These are phyloP conservation scores for Cymbopogon flexuosus DNA, from an alignment of 202 grass and related monocot species.

Conservation along the genomic window DNA sequence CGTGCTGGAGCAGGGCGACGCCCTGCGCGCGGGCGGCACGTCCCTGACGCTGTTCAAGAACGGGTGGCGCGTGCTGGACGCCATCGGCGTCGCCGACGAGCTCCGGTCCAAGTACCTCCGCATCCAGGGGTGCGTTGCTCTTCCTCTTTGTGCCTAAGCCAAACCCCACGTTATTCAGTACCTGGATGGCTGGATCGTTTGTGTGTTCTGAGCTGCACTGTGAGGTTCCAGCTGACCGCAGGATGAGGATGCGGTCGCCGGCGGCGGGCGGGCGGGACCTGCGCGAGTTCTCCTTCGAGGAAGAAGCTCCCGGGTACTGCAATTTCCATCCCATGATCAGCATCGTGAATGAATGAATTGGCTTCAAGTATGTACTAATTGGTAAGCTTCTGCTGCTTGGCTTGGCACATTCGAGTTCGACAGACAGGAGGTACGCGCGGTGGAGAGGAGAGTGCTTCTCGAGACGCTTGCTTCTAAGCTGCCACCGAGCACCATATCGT, in stretches of 20 bases:
- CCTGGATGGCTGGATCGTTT: background rate
- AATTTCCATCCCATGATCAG: background rate
- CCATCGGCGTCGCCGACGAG: constrained; percentile 73
- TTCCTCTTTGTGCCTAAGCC: background rate
- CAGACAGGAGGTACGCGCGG: constrained; percentile 83
- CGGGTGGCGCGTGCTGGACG: constrained; percentile 83
- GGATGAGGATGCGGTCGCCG: constrained; percentile 73
- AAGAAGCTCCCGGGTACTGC: constrained; percentile 77
- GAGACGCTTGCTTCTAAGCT: constrained; percentile 69
- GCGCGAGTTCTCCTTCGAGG: constrained; percentile 73
- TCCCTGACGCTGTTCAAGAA: constrained; percentile 92
- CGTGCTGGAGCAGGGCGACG: constrained; percentile 68
- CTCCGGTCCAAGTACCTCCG: constrained; percentile 67
- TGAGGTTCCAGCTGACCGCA: constrained; percentile 61
- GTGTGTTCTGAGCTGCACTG: constrained; percentile 41
- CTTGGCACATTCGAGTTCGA: background rate
- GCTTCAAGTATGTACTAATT: background rate
- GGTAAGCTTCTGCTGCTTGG: background rate
- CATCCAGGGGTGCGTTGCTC: constrained; percentile 60
- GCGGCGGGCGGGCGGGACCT: constrained; percentile 52
- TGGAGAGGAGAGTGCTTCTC: constrained; percentile 67
- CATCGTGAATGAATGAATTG: background rate
- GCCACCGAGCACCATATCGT: constrained; percentile 54
- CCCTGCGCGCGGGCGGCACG: constrained; percentile 74
- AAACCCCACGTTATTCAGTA: too few species aligned